Percentiles rank a stretch among this genome's conserved stretches.
Evolutionary conservation across 73 alveolate genomes (phyloP).

Genomic region (Paramecium caudatum): DNA sequence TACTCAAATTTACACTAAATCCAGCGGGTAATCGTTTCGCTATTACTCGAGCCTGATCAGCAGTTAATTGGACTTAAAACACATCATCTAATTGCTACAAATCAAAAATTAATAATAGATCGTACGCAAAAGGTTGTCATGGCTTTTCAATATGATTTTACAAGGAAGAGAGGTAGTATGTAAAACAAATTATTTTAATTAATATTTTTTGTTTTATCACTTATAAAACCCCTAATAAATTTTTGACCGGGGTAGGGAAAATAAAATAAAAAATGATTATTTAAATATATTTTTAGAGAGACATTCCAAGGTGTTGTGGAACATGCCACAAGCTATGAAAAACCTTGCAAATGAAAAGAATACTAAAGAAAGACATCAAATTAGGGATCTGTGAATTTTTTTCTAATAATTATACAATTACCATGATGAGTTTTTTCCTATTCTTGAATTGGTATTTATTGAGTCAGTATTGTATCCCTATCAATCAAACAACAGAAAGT

Average conservation of each 20-base stretch:
- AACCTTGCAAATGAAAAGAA: too few relatives aligned
- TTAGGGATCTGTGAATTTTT: too few relatives aligned
- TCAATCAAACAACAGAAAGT: too few relatives aligned
- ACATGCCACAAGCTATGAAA: too few relatives aligned
- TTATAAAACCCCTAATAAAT: not conserved
- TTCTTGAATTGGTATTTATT: too few relatives aligned
- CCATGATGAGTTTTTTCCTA: too few relatives aligned
- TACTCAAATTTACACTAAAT: slow-evolving; percentile 14
- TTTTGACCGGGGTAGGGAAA: slow-evolving; percentile 25
- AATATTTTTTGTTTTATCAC: not conserved
- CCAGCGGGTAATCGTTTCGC: slow-evolving; percentile 56
- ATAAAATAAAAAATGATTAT: not conserved
- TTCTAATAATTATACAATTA: too few relatives aligned
- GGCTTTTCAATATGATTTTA: not conserved
- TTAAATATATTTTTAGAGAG: too few relatives aligned
- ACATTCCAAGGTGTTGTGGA: too few relatives aligned
- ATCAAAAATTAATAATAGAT: slow-evolving; percentile 24
- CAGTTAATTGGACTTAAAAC: slow-evolving; percentile 17
- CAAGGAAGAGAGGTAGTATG: not conserved
- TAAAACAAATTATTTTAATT: slow-evolving; percentile 41
- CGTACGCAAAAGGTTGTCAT: slow-evolving; percentile 61
- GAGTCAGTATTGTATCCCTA: too few relatives aligned
- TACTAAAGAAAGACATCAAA: too few relatives aligned
- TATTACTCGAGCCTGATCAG: slow-evolving; percentile 54
- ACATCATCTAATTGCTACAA: slow-evolving; percentile 28